Evolutionary conservation across 2,329 filamentous ascomycete genomes (phyloP).

Genomic region (Trichothecium roseum): DNA sequence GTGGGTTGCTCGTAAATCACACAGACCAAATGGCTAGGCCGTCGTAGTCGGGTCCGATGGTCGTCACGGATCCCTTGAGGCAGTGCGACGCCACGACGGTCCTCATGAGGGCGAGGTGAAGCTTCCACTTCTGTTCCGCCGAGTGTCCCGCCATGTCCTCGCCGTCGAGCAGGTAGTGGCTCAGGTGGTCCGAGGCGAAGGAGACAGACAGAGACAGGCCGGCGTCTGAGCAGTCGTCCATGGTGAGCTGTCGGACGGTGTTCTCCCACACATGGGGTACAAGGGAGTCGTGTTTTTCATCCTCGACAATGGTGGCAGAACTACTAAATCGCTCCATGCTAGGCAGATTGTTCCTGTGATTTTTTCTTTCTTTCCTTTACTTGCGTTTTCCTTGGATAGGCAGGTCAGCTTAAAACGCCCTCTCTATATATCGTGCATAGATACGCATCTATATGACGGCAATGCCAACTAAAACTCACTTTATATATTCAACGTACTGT

Average conservation of each 20-base stretch:
- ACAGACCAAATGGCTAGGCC: slow-evolving; percentile 70
- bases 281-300: slow-evolving; percentile 29
- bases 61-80: slow-evolving; percentile 63
- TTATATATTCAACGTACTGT: slow-evolving; percentile 45
- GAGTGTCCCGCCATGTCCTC: slow-evolving; percentile 54
- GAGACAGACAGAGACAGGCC: slow-evolving; percentile 64
- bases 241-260: slow-evolving; percentile 50
- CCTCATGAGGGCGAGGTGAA: slow-evolving; percentile 68
- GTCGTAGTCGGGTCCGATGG: slow-evolving; percentile 66
- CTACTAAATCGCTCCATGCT: slow-evolving; percentile 32
- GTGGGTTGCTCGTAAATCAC: too few species aligned
- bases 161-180: slow-evolving; percentile 64
- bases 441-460: slow-evolving; percentile 47
- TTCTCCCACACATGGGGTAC: slow-evolving; percentile 42
- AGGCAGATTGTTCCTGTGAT: too few species aligned
- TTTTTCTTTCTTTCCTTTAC: not conserved
- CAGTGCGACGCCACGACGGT: slow-evolving; percentile 69
- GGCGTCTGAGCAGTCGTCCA: slow-evolving; percentile 61
- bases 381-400: not conserved
- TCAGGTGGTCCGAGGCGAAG: slow-evolving; percentile 65
- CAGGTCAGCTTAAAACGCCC: slow-evolving; percentile 16
- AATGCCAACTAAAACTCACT: slow-evolving; percentile 22
- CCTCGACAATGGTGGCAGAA: slow-evolving; percentile 17
- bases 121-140: slow-evolving; percentile 60
- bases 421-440: slow-evolving; percentile 44